These are phyloP conservation scores for Atalantia buxifolia DNA, from an alignment of 345 rosid species.

Conservation along the genomic window DNA sequence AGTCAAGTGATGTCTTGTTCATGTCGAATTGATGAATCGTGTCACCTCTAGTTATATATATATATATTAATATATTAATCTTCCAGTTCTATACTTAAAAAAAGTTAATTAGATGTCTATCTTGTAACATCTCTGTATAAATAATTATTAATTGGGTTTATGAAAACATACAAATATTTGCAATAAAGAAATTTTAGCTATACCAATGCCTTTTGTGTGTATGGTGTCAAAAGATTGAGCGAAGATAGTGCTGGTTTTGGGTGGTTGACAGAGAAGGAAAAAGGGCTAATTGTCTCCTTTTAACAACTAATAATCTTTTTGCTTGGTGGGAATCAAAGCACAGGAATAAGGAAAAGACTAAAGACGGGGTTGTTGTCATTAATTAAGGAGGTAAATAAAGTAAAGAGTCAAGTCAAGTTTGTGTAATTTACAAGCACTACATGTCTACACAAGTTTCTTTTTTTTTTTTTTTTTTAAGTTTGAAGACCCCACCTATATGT, in stretches of 20 bases:
- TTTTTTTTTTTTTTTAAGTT: background rate
- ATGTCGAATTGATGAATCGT: no score
- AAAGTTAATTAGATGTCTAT: no score
- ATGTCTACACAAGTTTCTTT: background rate
- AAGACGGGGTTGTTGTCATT: background rate
- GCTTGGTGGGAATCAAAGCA: background rate
- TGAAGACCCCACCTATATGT: background rate
- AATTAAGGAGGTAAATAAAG: background rate
- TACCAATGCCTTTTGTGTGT: no score
- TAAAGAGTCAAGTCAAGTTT: slow-evolving; percentile 1
- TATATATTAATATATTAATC: no score
- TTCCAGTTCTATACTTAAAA: no score
- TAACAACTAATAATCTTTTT: background rate
- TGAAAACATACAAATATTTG: no score
- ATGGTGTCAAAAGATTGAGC: background rate
- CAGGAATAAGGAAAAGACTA: no score
- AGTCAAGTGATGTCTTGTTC: no score
- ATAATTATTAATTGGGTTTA: no score
- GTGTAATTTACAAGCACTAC: slow-evolving; percentile 18
- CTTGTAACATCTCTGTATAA: no score
- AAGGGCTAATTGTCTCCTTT: background rate
- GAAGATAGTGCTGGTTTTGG: background rate
- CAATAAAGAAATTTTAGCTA: no score
- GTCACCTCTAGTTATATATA: no score
- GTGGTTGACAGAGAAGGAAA: slow-evolving; percentile 16